A percentile compares a stretch with the other conserved stretches of the same genome.
Conservation (phyloP, 2,329 filamentous ascomycete genomes). For the Fulvia fulva region DNA sequence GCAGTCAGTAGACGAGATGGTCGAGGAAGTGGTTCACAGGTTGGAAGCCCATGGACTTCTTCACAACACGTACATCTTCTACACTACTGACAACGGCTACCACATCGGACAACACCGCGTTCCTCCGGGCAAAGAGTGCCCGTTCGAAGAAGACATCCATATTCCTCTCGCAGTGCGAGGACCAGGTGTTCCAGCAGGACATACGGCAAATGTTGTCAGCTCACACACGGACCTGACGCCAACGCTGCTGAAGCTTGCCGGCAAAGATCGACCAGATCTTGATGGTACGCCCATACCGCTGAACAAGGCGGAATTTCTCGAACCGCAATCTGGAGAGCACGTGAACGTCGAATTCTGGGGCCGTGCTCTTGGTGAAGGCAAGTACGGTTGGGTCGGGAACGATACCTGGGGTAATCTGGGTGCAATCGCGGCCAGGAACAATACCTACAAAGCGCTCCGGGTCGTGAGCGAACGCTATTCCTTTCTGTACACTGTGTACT, state of each 20-base stretch:
- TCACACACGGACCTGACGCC: slow-evolving; percentile 39
- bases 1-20: slow-evolving; percentile 54
- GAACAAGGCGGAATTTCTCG: slow-evolving; percentile 17
- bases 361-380: slow-evolving; percentile 26
- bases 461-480: slow-evolving; percentile 44
- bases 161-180: slow-evolving; percentile 38
- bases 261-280: slow-evolving; percentile 31
- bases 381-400: slow-evolving; percentile 25
- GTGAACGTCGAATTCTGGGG: slow-evolving; percentile 42
- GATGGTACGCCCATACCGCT: slow-evolving; percentile 36
- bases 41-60: slow-evolving; percentile 43
- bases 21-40: slow-evolving; percentile 43
- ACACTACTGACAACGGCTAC: slow-evolving; percentile 39
- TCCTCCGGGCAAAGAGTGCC: slow-evolving; percentile 37
- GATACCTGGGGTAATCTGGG: slow-evolving; percentile 10
- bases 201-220: slow-evolving; percentile 31
- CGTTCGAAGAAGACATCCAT: slow-evolving; percentile 38
- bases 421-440: slow-evolving; percentile 21
- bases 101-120: slow-evolving; percentile 39
- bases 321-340: slow-evolving; percentile 29
- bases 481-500: slow-evolving; percentile 66
- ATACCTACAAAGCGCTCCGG: slow-evolving; percentile 32
- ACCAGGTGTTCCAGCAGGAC: slow-evolving; percentile 31
- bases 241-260: slow-evolving; percentile 35
- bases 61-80: slow-evolving; percentile 46